Percentiles rank a stretch among this genome's conserved stretches.
Evolutionary conservation across 495 filamentous ascomycete genomes (phyloP).

Genomic region (Aspergillus sclerotiicarbonarius): DNA sequence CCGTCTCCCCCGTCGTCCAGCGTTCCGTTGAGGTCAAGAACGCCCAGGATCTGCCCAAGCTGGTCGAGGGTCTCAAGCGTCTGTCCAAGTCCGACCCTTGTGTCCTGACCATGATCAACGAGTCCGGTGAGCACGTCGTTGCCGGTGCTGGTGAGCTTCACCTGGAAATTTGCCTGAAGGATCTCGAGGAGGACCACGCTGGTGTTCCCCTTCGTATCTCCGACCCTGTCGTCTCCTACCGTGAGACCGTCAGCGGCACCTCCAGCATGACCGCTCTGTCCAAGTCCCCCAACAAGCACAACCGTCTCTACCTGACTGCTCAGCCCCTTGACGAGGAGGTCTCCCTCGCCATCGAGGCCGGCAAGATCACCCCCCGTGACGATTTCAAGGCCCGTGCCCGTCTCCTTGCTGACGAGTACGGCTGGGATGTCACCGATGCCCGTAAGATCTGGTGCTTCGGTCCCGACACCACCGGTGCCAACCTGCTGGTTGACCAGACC

Average conservation of each 20-base stretch:
- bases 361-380: slow-evolving; percentile 92
- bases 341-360: slow-evolving; percentile 81
- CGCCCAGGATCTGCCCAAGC: slow-evolving; percentile 98
- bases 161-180: slow-evolving; percentile 99
- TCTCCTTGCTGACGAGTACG: slow-evolving; percentile 93
- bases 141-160: slow-evolving; percentile 99
- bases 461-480: slow-evolving; percentile 95
- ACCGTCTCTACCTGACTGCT: slow-evolving; percentile 94
- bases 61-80: slow-evolving; percentile 99
- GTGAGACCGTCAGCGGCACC: slow-evolving; percentile 80
- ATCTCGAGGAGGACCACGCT: slow-evolving; percentile 99
- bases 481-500: slow-evolving; percentile 98
- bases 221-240: slow-evolving; percentile 96
- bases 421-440: slow-evolving; percentile 99
- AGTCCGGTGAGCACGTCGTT: slow-evolving; percentile 97
- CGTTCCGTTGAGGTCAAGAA: slow-evolving; percentile 99
- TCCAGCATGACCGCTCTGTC: slow-evolving; percentile 96
- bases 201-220: slow-evolving; percentile 95
- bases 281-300: slow-evolving; percentile 99
- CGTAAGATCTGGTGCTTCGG: slow-evolving; percentile 99
- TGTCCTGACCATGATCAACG: slow-evolving; percentile 82
- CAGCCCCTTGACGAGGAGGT: slow-evolving; percentile 90
- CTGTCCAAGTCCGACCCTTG: slow-evolving; percentile 99
- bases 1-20: slow-evolving; percentile 97
- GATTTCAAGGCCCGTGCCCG: slow-evolving; percentile 99